A percentile compares a stretch with the other conserved stretches of the same genome.
Conservation (phyloP, 2,329 filamentous ascomycete species). For the Penicillium sp. region DNA sequence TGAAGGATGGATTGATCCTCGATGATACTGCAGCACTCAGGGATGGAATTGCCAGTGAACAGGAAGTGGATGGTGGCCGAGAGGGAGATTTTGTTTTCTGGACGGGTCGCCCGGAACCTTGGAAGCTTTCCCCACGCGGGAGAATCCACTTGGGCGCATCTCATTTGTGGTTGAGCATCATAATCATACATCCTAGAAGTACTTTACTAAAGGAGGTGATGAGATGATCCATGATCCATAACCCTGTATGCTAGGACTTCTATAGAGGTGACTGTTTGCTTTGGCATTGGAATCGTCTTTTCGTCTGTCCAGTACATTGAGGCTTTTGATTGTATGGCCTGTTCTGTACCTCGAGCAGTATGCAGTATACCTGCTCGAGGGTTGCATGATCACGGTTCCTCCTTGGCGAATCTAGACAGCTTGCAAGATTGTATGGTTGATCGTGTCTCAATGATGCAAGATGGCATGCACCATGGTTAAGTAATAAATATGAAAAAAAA, state of each 20-base stretch:
- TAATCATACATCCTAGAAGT: no score
- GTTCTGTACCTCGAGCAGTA: neutral
- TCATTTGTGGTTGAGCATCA: neutral
- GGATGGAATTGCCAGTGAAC: neutral
- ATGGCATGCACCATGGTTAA: neutral
- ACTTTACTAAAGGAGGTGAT: no score
- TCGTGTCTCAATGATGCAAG: neutral
- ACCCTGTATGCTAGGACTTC: neutral
- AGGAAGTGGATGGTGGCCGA: neutral
- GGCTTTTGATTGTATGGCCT: neutral
- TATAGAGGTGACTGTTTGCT: neutral
- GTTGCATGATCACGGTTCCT: no score
- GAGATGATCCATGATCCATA: neutral
- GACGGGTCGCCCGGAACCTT: constrained; percentile 24
- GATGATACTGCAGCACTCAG: neutral
- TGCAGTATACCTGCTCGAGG: no score
- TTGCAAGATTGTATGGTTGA: neutral
- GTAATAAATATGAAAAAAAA: neutral
- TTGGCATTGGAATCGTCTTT: neutral
- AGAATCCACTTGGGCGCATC: constrained; percentile 8
- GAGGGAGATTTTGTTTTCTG: constrained; percentile 6
- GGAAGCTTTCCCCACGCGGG: constrained; percentile 25
- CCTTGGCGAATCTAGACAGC: neutral
- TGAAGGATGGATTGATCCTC: neutral
- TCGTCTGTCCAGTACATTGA: neutral